Evolutionary conservation across 305 asterid species (phyloP).

Genomic region (Striga hermonthica): DNA sequence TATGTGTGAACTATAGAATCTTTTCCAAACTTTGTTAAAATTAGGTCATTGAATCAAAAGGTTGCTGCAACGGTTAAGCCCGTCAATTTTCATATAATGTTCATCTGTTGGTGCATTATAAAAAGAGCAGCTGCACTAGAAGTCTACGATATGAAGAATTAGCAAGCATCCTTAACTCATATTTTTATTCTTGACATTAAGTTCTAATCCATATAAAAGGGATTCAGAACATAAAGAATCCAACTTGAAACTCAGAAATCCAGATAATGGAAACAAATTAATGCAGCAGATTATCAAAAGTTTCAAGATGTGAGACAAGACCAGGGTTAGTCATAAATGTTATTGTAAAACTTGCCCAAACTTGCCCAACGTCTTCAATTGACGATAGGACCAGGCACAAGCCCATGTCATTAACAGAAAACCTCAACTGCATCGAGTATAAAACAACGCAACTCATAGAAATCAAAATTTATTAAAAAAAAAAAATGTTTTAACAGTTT

Average conservation of each 20-base stretch:
- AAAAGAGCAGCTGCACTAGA: neutral
- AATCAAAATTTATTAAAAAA: neutral
- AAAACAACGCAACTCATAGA: neutral
- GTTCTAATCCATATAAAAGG: neutral
- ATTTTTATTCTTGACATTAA: neutral
- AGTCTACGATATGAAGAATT: neutral
- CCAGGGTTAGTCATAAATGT: conserved; percentile 1
- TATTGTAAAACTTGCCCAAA: neutral
- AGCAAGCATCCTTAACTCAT: neutral
- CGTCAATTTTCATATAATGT: conserved; percentile 7
- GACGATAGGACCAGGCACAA: conserved; percentile 9
- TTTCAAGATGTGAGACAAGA: conserved; percentile 12
- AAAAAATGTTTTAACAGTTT: neutral
- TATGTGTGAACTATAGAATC: neutral
- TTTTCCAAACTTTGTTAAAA: neutral
- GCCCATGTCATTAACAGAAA: neutral
- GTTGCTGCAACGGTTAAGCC: conserved; percentile 4
- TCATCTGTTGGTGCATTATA: neutral
- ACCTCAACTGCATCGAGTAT: conserved; percentile 15
- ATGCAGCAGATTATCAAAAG: neutral
- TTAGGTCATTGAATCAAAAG: conserved; percentile 9
- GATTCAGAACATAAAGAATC: neutral
- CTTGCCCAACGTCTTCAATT: neutral
- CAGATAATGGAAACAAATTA: neutral
- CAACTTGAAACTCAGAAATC: neutral